Percentiles rank a stretch among this genome's conserved stretches.
Conservation (phyloP, 768 basidiomycete genomes). For the Suillus variegatus region DNA sequence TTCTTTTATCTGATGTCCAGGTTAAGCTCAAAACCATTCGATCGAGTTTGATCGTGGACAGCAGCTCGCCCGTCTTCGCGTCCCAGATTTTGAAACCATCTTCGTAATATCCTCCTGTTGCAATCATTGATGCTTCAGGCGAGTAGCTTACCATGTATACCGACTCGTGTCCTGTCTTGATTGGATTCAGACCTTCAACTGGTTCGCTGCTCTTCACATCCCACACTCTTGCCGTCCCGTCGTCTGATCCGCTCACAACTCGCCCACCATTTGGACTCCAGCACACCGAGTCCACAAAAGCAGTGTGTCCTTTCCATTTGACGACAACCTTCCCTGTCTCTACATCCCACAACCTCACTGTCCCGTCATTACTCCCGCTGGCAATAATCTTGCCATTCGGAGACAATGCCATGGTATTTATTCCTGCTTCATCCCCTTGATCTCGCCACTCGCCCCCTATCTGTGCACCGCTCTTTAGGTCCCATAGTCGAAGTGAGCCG, state of each 20-base stretch:
- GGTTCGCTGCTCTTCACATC: neutral
- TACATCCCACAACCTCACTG: neutral
- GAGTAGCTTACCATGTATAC: too few relatives aligned
- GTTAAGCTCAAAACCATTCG: too few relatives aligned
- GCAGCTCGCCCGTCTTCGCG: too few relatives aligned
- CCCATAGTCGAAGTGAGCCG: constrained; percentile 13
- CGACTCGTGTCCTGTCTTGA: too few relatives aligned
- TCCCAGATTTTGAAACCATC: too few relatives aligned
- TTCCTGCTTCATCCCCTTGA: neutral
- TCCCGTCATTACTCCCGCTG: constrained; percentile 9
- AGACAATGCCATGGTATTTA: neutral
- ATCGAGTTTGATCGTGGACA: too few relatives aligned
- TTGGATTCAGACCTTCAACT: too few relatives aligned
- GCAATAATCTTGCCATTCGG: constrained; percentile 2
- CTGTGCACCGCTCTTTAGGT: constrained; percentile 27
- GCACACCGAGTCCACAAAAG: neutral
- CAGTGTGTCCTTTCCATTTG: neutral
- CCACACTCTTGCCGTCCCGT: constrained; percentile 3
- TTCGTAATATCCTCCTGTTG: too few relatives aligned
- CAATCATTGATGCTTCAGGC: too few relatives aligned
- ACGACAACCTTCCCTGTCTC: neutral
- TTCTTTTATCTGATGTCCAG: neutral
- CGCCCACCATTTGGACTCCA: constrained; percentile 10
- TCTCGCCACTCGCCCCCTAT: neutral
- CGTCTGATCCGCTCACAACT: constrained; percentile 13